Conservation (phyloP, 768 basidiomycete species). For the Podaxis rugospora region DNA sequence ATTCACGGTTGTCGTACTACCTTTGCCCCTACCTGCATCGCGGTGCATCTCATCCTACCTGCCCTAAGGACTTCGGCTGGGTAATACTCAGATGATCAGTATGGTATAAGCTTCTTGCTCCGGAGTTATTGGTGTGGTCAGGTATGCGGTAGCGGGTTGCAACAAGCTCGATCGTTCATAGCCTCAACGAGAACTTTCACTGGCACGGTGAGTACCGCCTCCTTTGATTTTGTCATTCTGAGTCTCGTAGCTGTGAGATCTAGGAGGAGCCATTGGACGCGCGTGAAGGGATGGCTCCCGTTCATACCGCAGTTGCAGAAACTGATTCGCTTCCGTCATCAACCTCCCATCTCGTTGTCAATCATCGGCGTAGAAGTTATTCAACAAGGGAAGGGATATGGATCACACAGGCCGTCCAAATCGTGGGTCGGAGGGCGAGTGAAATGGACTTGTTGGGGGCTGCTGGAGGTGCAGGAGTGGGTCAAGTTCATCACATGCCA, state of each 20-base stretch:
- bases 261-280: background rate
- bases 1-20: background rate
- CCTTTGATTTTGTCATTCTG: background rate
- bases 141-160: conserved; percentile 13
- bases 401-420: background rate
- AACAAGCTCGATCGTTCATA: background rate
- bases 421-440: background rate
- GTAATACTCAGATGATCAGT: background rate
- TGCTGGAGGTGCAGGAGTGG: background rate
- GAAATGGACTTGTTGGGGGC: background rate
- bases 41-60: conserved; percentile 7
- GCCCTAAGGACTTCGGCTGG: background rate
- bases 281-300: background rate
- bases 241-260: background rate
- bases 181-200: background rate
- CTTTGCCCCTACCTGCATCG: conserved; percentile 7
- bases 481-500: background rate
- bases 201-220: background rate
- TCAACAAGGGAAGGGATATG: background rate
- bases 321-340: background rate
- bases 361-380: background rate
- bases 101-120: conserved; percentile 11
- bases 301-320: background rate
- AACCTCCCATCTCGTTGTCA: background rate
- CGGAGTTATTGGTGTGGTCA: conserved; percentile 15